phyloP scores from a whole-genome alignment of 2,329 filamentous ascomycete genomes.

The Cadophora malorum region DNA sequence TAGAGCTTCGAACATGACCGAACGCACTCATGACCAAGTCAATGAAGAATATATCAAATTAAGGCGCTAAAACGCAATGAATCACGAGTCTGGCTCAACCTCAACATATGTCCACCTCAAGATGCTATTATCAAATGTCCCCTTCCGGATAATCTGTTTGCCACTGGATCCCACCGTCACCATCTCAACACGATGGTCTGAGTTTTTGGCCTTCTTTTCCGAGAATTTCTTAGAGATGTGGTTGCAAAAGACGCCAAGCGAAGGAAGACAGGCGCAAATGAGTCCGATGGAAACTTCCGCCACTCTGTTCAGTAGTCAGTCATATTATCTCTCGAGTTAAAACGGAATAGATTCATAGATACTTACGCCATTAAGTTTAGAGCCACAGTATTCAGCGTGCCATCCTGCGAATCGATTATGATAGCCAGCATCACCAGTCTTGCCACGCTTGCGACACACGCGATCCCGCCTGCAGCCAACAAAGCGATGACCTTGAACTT shows the following conservation, averaged over 20 bases:
- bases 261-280: conserved; percentile 18
- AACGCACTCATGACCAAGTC: background rate
- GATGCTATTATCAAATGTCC: conserved; percentile 17
- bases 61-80: background rate
- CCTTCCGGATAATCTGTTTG: background rate
- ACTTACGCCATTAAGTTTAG: conserved; percentile 20
- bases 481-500: conserved; percentile 23
- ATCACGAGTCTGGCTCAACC: background rate
- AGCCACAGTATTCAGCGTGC: conserved; percentile 5
- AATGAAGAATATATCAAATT: background rate
- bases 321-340: background rate
- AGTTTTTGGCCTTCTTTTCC: background rate
- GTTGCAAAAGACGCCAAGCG: conserved; percentile 12
- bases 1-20: background rate
- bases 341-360: background rate
- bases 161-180: conserved; percentile 1
- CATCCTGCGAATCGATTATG: conserved; percentile 5
- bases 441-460: conserved; percentile 12
- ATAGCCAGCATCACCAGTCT: conserved; percentile 19
- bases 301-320: background rate
- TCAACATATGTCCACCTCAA: conserved; percentile 21
- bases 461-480: conserved; percentile 25
- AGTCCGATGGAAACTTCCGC: conserved; percentile 22
- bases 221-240: background rate
- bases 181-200: background rate